phyloP scores from a whole-genome alignment of 176 grass and related monocot genomes.

The Ensete glaucum region DNA sequence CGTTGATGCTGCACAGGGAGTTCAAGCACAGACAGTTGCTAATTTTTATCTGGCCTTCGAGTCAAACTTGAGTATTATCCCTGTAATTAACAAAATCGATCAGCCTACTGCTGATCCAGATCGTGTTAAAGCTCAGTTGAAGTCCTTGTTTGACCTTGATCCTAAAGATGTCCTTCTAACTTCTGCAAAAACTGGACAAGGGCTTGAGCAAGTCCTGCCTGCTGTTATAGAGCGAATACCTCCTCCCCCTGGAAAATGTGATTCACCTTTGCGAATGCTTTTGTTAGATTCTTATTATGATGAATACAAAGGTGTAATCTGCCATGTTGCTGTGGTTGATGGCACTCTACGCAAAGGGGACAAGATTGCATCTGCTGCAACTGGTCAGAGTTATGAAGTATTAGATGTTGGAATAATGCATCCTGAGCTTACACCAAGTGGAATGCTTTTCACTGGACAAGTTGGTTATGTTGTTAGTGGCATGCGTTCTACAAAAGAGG shows the following conservation, averaged over 20 bases:
- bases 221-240: conserved; percentile 78
- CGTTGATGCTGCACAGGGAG: conserved; percentile 95
- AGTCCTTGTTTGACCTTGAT: conserved; percentile 83
- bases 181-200: conserved; percentile 92
- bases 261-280: conserved; percentile 80
- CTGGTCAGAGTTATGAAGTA: conserved; percentile 69
- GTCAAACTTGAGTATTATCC: conserved; percentile 70
- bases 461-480: conserved; percentile 95
- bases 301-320: conserved; percentile 98
- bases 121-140: conserved; percentile 78
- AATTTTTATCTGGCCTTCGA: conserved; percentile 96
- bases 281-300: conserved; percentile 96
- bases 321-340: conserved; percentile 93
- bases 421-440: conserved; percentile 86
- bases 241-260: conserved; percentile 56
- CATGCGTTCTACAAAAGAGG: conserved; percentile 95
- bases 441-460: conserved; percentile 88
- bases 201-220: conserved; percentile 68
- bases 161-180: conserved; percentile 76
- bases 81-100: conserved; percentile 97
- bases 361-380: conserved; percentile 81
- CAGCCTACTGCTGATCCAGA: conserved; percentile 94
- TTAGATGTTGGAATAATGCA: conserved; percentile 90
- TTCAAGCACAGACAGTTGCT: conserved; percentile 95
- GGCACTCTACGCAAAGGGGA: conserved; percentile 79